Evolutionary conservation across 306 rosid species (phyloP).

Genomic region (Oemleria cerasiformis): DNA sequence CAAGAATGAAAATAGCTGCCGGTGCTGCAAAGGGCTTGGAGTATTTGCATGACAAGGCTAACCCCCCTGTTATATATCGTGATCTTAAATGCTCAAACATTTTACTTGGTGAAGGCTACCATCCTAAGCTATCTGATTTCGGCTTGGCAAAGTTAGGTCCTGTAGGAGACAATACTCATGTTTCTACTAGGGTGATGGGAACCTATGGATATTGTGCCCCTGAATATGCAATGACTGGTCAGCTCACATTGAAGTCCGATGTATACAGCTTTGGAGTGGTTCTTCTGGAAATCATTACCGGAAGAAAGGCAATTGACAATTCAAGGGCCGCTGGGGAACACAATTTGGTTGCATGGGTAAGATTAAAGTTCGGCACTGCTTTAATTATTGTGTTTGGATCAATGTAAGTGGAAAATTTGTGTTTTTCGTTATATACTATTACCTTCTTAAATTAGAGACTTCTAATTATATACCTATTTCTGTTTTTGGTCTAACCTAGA

Average conservation of each 20-base stretch:
- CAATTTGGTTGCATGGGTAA: constrained; percentile 58
- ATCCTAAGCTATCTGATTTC: constrained; percentile 55
- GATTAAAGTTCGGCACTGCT: not conserved
- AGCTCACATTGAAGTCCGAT: constrained; percentile 55
- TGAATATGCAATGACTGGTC: constrained; percentile 66
- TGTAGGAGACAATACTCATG: constrained; percentile 60
- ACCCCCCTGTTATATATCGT: constrained; percentile 57
- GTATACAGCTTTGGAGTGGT: constrained; percentile 63
- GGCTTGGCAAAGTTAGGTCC: constrained; percentile 64
- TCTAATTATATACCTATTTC: not conserved
- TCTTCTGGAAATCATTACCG: constrained; percentile 53
- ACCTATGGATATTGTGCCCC: constrained; percentile 64
- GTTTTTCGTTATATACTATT: not conserved
- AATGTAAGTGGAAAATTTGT: not conserved
- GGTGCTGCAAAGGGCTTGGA: constrained; percentile 64
- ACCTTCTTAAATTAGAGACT: not conserved
- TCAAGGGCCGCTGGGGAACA: constrained; percentile 49
- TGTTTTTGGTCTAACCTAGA: not conserved
- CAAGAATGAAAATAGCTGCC: constrained; percentile 54
- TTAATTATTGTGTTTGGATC: not conserved
- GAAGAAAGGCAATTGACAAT: constrained; percentile 56
- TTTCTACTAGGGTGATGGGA: constrained; percentile 61
- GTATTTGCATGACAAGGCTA: constrained; percentile 55
- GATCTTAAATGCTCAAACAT: constrained; percentile 59
- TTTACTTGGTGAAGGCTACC: constrained; percentile 43